Base-by-base conservation (phyloP, 2,329 filamentous ascomycete genomes). In the Verticillium nonalfalfae region DNA sequence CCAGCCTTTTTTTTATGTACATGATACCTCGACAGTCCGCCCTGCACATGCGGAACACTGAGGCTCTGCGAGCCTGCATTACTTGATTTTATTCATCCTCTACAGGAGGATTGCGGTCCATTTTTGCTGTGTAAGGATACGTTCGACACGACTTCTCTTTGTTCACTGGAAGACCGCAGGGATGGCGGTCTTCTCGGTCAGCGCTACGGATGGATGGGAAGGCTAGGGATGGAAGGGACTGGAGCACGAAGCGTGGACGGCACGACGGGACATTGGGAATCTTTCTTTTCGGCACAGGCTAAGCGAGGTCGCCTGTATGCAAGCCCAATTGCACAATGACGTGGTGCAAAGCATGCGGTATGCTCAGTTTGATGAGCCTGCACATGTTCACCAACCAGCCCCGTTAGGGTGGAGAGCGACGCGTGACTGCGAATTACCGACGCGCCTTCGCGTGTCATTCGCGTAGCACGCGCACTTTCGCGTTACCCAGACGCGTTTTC, bases 381-480 rank as follows among this genome's bases (percentile, higher is more conserved):
- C n/a, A 50, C 11, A 18, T 9, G 15, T 18, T 4, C 4, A 18
- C 18, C 45, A n/a, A 50, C 45, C 11, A 18, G 18, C n/a, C 9
- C 9, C n/a, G 45, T 4, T 5, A 45, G 45, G 18, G 45, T 26
- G 45, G 40, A n/a, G 45, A 50, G 45, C 45, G n/a, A 50, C 45
- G 45, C 45, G 45, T 11, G n/a, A 7, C 7, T 26, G 18, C 9
- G 45, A 21, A 13, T 14, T 50, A 9, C 55, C 11, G 34, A 38
- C 55, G 55, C 55, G 55, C 1, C 34, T 36, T 18, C n/a, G 34
- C 50, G 40, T 21, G n/a, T 50, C 21, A 18, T 21, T 50, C 61
- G 63, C 52, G 59, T 45, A 15, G 1, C 7, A 34, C 57, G 57
- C 57, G 57, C 34, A 21, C 31, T 61, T 52, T 63, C 61, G 63